Base-by-base conservation (phyloP, 1,139 yeast species). In the Yamadazyma jaroonii region DNA sequence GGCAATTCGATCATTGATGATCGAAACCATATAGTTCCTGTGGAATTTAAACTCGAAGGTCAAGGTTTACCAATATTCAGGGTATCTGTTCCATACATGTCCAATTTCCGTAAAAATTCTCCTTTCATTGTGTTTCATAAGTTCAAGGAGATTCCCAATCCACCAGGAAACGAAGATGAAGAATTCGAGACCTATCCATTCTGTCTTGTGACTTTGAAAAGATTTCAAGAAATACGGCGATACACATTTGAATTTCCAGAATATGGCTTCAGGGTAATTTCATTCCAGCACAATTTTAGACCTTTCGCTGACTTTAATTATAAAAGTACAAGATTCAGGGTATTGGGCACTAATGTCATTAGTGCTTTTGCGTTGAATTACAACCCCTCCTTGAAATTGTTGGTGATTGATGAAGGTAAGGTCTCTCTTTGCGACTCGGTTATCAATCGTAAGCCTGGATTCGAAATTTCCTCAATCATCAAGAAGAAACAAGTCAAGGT, bases 231-330 rank as follows among this genome's bases (percentile, higher is more conserved):
- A 12, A 52, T 59, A n/a, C 56, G 62, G 39, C 45, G 75, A 20
- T 59, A 59, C 34, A 56, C 50, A 2, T 59, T 67, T 41, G 53
- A 47, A 7, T 66, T 67, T 46, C 39, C 44, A 9, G 35, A 32
- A 7, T 23, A 28, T 6, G 45, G 43, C 7, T 35, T 42, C 8
- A 58, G 54, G 32, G 43, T 70, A 4, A 32, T 64, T 6, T 45
- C 61, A 39, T 69, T 67, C 41, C 66, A 65, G 48, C 62, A 66
- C 49, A 62, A 62, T 36, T 59, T 52, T 42, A 56, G 61, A 36
- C 72, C 75, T 2, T 67, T 64, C 48, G 56, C 72, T 9, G 77
- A 71, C 46, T 71, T 71, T 46, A 51, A 37, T 24, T 69, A 65
- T 43, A 58, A 60, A 31, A 47, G 47, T 24, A 69, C 74, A 2